Evolutionary conservation across 148 eudicot genomes (phyloP).

Genomic region (Nepenthes mirabilis): DNA sequence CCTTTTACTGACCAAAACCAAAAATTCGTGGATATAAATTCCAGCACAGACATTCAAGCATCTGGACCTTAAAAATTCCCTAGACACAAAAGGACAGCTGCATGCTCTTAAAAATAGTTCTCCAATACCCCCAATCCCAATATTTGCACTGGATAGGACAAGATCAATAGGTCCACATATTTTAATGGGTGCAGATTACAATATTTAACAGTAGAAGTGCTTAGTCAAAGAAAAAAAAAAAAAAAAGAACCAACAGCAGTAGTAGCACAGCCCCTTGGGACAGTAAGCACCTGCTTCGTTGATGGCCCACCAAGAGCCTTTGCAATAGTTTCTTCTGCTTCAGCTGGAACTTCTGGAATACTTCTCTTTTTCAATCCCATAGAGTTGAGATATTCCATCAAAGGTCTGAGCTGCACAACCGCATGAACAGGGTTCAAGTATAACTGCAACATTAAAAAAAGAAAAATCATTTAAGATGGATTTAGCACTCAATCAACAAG

Average conservation of each 20-base stretch:
- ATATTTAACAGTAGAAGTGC: not conserved
- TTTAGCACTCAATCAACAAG: not conserved
- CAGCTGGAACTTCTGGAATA: constrained; percentile 16
- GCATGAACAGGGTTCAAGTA: constrained; percentile 77
- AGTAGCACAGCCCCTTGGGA: too few relatives aligned
- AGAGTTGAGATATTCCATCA: constrained; percentile 42
- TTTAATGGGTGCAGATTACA: not conserved
- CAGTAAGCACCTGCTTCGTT: constrained; percentile 34
- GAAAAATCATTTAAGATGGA: not conserved
- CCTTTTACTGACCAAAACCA: too few relatives aligned
- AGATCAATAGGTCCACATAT: too few relatives aligned
- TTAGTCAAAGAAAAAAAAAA: not conserved
- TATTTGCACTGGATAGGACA: too few relatives aligned
- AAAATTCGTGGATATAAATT: too few relatives aligned
- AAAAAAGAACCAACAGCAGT: not conserved
- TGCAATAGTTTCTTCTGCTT: constrained; percentile 28
- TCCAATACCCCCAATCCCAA: too few relatives aligned
- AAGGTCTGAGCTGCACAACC: constrained; percentile 81
- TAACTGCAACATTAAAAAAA: constrained; percentile 47
- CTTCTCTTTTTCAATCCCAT: constrained; percentile 28
- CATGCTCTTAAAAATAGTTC: too few relatives aligned
- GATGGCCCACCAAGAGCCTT: constrained; percentile 31
- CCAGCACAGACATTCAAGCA: too few relatives aligned
- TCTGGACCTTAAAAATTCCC: too few relatives aligned
- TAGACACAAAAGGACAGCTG: too few relatives aligned